Conservation (phyloP, 2,329 filamentous ascomycete genomes). For the Botryotinia convoluta region DNA sequence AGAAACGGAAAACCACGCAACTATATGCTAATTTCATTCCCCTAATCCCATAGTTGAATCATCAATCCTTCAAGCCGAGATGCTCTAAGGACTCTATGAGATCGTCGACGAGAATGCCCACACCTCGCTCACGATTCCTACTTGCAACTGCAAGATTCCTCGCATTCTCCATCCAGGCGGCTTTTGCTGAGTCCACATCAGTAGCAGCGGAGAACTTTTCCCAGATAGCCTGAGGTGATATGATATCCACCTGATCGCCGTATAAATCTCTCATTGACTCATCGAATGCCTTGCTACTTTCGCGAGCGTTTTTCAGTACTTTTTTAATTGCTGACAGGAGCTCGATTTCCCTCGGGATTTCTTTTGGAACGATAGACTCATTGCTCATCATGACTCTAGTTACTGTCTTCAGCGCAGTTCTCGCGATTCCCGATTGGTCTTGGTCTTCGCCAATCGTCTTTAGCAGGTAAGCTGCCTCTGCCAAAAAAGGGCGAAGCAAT, state of each 20-base stretch:
- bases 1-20: background rate
- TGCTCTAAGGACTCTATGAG: no score
- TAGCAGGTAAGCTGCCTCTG: background rate
- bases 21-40: background rate
- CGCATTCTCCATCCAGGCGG: background rate
- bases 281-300: background rate
- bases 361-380: rapidly evolving
- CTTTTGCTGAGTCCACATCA: background rate
- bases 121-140: background rate
- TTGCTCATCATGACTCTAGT: background rate
- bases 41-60: background rate
- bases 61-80: background rate
- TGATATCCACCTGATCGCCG: background rate
- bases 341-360: background rate
- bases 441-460: background rate
- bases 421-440: background rate
- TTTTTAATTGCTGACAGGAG: background rate
- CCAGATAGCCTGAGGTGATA: background rate
- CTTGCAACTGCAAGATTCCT: rapidly evolving
- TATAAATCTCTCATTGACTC: rapidly evolving
- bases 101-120: no score
- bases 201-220: background rate
- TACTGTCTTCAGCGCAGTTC: rapidly evolving
- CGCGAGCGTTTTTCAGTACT: no score
- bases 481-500: background rate